Evolutionary conservation across 2,329 filamentous ascomycete genomes (phyloP).

Genomic region (Trichophyton mentagrophytes): DNA sequence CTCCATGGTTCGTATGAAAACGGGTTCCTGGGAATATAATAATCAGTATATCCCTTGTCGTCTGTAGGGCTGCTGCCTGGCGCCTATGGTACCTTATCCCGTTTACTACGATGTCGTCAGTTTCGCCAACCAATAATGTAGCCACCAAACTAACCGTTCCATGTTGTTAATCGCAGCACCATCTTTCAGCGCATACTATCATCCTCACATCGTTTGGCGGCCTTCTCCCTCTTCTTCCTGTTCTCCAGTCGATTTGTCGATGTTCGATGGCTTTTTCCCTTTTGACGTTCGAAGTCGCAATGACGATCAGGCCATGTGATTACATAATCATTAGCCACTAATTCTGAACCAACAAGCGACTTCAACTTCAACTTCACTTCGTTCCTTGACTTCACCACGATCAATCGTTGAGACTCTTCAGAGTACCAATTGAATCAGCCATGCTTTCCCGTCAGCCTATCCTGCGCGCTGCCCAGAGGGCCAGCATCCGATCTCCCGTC

Average conservation of each 20-base stretch:
- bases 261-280: not conserved
- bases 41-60: not conserved
- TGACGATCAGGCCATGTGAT: constrained; percentile 1
- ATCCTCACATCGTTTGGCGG: not conserved
- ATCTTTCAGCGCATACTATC: not conserved
- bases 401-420: not conserved
- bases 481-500: constrained; percentile 20
- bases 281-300: not conserved
- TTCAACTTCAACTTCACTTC: not conserved
- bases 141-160: constrained; percentile 53
- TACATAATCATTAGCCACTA: not conserved
- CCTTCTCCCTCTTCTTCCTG: not conserved
- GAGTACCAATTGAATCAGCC: constrained; percentile 3
- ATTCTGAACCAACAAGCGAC: constrained; percentile 1
- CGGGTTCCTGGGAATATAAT: constrained; percentile 48
- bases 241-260: not conserved
- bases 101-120: constrained; percentile 46
- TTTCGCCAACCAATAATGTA: not conserved
- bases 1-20: constrained; percentile 79
- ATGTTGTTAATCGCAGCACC: constrained; percentile 63
- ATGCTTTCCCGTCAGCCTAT: constrained; percentile 56
- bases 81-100: constrained; percentile 51
- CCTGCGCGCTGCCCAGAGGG: constrained; percentile 50
- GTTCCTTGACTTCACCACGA: not conserved
- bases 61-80: not conserved